phyloP scores from a whole-genome alignment of 768 basidiomycete genomes.

The Phaffia australis region DNA sequence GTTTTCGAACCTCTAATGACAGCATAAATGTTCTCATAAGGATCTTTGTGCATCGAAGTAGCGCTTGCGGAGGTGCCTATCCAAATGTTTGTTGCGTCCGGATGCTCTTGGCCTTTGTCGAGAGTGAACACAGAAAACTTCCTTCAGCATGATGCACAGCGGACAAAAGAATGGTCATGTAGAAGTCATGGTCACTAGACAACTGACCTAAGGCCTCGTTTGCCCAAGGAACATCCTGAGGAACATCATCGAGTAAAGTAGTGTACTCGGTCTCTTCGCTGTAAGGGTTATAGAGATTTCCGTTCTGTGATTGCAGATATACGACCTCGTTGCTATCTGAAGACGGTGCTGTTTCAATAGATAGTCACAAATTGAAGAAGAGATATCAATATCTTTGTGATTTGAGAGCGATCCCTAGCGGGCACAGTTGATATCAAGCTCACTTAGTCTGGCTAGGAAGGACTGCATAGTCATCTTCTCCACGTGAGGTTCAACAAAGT shows the following conservation, averaged over 20 bases:
- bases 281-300: conserved; percentile 56
- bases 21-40: conserved; percentile 87
- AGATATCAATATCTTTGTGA: conserved; percentile 1
- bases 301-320: conserved; percentile 87
- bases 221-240: conserved; percentile 60
- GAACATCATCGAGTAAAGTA: conserved; percentile 55
- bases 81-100: conserved; percentile 91
- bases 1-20: conserved; percentile 74
- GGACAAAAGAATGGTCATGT: too few species aligned
- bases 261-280: conserved; percentile 51
- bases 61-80: conserved; percentile 63
- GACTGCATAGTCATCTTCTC: conserved; percentile 56
- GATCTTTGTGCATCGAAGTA: conserved; percentile 84
- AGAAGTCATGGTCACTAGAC: background rate
- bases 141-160: too few species aligned
- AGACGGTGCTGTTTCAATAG: background rate
- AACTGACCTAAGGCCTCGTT: conserved; percentile 64
- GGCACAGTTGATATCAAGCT: background rate
- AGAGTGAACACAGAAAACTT: too few species aligned
- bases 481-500: conserved; percentile 64
- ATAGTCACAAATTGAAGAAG: conserved; percentile 23
- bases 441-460: conserved; percentile 44
- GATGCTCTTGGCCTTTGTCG: conserved; percentile 44
- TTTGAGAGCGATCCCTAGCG: conserved; percentile 16
- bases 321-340: conserved; percentile 39